Conservation (phyloP, 208 protist species). For the Blechomonas ayalai region DNA sequence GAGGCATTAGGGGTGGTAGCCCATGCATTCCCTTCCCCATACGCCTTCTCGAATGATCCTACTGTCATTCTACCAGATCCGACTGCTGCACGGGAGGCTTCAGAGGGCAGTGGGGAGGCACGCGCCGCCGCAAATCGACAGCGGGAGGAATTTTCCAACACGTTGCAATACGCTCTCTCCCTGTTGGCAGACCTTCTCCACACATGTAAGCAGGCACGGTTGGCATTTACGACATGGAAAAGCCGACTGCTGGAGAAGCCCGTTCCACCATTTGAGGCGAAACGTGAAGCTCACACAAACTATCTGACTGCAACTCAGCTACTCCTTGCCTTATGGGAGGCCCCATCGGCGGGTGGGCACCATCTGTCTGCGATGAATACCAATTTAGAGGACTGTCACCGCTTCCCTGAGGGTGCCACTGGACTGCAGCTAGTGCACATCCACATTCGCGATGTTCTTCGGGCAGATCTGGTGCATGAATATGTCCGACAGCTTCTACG, state of each 20-base stretch:
- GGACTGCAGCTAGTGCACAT: conserved; percentile 25
- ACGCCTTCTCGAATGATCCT: too few species aligned
- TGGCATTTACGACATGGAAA: conserved; percentile 49
- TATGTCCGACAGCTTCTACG: conserved; percentile 28
- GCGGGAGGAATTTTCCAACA: conserved; percentile 9
- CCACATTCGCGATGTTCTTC: conserved; percentile 11
- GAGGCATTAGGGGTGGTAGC: conserved; percentile 13
- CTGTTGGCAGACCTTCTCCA: conserved; percentile 59
- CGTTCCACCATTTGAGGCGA: too few species aligned
- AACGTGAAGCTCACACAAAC: too few species aligned
- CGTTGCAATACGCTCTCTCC: conserved; percentile 35
- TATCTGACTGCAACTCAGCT: conserved; percentile 25
- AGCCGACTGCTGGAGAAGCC: conserved; percentile 20
- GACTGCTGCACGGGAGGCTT: too few species aligned
- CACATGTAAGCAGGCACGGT: conserved; percentile 26
- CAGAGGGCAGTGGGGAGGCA: too few species aligned
- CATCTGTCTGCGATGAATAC: conserved; percentile 1
- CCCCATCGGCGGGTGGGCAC: too few species aligned
- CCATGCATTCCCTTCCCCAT: conserved; percentile 2
- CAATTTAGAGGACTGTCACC: neutral
- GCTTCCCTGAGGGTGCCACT: neutral
- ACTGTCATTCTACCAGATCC: too few species aligned
- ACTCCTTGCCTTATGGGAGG: conserved; percentile 28
- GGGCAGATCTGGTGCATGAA: conserved; percentile 17
- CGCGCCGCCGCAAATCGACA: too few species aligned